These are phyloP conservation scores for Vitis cinerea DNA, from an alignment of 164 flowering plant species.

Conservation along the genomic window DNA sequence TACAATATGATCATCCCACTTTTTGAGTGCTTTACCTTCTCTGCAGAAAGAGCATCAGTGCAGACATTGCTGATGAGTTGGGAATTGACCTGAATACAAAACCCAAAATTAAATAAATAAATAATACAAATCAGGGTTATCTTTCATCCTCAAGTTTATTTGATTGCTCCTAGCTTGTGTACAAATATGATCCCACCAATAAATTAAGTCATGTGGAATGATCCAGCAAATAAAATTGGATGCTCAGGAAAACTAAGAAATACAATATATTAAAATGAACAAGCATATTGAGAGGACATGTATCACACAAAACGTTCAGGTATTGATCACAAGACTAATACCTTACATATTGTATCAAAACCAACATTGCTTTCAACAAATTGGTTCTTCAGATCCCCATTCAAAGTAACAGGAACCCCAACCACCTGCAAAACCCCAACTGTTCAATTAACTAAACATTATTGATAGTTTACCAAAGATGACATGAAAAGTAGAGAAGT, in stretches of 20 bases:
- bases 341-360: conserved; percentile 98
- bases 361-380: conserved; percentile 98
- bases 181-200: neutral
- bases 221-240: neutral
- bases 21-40: conserved; percentile 58
- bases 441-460: neutral
- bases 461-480: neutral
- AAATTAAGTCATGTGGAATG: neutral
- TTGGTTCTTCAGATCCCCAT: conserved; percentile 96
- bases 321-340: conserved; percentile 19
- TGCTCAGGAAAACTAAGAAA: neutral
- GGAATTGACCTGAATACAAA: conserved; percentile 76
- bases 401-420: conserved; percentile 95
- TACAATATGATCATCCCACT: too few relatives aligned
- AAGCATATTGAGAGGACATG: neutral
- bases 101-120: neutral
- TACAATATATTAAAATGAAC: too few relatives aligned
- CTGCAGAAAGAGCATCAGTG: conserved; percentile 99
- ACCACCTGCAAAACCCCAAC: conserved; percentile 63
- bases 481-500: neutral
- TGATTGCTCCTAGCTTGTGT: neutral
- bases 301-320: neutral
- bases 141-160: neutral
- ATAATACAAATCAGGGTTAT: neutral
- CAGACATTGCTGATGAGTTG: conserved; percentile 98